Base-by-base conservation (phyloP, 2,329 filamentous ascomycete genomes). In the Chrysoporthe austroafricana region DNA sequence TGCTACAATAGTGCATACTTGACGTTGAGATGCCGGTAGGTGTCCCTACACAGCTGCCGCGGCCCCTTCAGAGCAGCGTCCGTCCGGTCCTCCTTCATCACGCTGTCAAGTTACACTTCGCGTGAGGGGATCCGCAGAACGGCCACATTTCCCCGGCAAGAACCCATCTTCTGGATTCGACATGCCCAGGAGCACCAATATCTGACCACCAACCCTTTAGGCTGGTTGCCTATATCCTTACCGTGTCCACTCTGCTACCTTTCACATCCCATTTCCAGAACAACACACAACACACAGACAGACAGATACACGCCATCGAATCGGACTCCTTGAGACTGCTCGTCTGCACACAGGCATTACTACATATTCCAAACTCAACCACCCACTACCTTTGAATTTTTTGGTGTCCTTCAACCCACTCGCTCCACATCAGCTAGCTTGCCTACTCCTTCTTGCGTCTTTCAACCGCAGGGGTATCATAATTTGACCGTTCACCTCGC, bases 401-500 rank as follows among this genome's bases (percentile, higher is more conserved):
- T 44, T 57, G n/a, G 36, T 57, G 26, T 42, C 42, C 52, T 64
- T 64, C 52, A 46, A 39, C 39, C 43, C 63, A 64, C 56, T 39
- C 52, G n/a, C 56, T 59, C 42, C 26, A 36, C 63, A 59, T 57
- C 54, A 50, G 9, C 43, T 48, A 44, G 54, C 39, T 50, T 46
- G 52, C 52, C 44, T 39, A 16, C 32, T 62, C 42, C 63, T 59
- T 39, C 42, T 61, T 46, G 43, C 43, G 59, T 61, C 59, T 46
- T 61, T 48, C 43, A 44, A 34, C 59, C 52, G 52, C 63, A 64
- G 63, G 52, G 63, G 63, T 64, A 64, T 64, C 63, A 50, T 21
- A 58, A 36, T n/a, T 57, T 34, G 36, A 13, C 21, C 42, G 21
- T 48, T 48, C 52, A 64, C 54, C 54, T 58, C 52, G 52, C 52